Base-by-base conservation (phyloP, 306 rosid species). In the Prunus mira region DNA sequence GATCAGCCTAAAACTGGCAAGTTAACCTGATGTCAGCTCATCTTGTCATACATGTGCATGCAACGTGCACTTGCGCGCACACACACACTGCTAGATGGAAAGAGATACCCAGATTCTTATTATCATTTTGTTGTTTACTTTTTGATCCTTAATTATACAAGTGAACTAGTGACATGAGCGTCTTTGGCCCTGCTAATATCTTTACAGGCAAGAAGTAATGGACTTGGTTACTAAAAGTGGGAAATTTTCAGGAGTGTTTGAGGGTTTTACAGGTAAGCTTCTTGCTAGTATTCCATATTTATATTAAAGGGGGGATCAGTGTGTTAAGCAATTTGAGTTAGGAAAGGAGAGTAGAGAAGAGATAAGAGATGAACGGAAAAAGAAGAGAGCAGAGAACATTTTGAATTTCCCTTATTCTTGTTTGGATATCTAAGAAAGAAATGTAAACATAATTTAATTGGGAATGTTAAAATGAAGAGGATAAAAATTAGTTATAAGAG, bases 141-240 rank as follows among this genome's bases (percentile, higher is more conserved):
- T 72, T 47, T 3, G 13, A 27, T 51, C 55, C 34, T 27, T 12
- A 54, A 11, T 17, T 9, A 9, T 57, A 27, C 6, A 12, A 0
- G 69, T 32, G 41, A 63, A 24, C 54, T 67, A 34, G 57, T 52
- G 12, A 68, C 2, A 46, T 47, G 27, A 12, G 56, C 54, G 17
- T 67, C 68, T 65, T 52, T 30, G 50, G 58, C 72, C 46, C 12
- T 74, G 67, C 64, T 52, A 62, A 72, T 67, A 64, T 82, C 65
- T 78, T 81, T 80, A 46, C 97, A 92, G 99, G 90, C 95, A 95
- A 89, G 97, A 92, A 91, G 71, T 92, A 68, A 95, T 92, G 99
- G 97, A 95, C 81, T 69, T 89, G 77, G 92, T 95, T 22, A 74
- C 77, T 73, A 84, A 84, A 82, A 95, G 97, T 78, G 96, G 96